Evolutionary conservation across 169 alveolate species (phyloP), one percentile per base, ranked within the genome.

Genomic region (Cryptosporidium bovis): DNA sequence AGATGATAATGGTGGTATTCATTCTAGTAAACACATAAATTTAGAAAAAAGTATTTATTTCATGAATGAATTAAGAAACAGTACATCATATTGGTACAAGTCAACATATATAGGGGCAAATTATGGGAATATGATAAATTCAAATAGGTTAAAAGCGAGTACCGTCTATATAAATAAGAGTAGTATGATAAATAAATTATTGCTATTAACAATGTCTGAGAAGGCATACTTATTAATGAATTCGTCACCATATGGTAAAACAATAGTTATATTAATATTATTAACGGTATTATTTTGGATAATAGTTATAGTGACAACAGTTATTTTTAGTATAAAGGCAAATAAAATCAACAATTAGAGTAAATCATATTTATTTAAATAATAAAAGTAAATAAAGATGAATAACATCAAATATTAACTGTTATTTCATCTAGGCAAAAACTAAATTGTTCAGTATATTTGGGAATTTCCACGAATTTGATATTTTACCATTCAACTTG

Each of bases 121-220:
- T 40, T 56, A 46, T 77, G 87, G 87, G 13, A 53, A 56, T 62
- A 60, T 62, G 71, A 64, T 77, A 40, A 62, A 77, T 58, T 62
- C 64, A 4, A 77, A 13, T 40, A n/a, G n/a, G 12, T 55, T 77
- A 40, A 56, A 60, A 40, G 29, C 50, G 29, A 34, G 65, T 31
- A 60, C 24, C 10, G 87, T 77, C 3, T 27, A 77, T 13, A 34
- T 16, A 62, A 29, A 60, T 8, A n/a, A 40, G 3, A 16, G 16
- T 3, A 24, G 31, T 20, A 15, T 24, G 34, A 0, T 77, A 27
- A 48, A 4, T 60, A 36, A 36, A 36, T 40, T 77, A 24, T 20
- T 77, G 34, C 24, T 34, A 12, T 15, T 12, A 5, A 12, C 33
- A 18, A 18, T 77, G 16, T 27, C 71, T 13, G 87, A 77, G 29